Base-by-base conservation (phyloP, 805 yeast species). In the Candida cerambycidarum region DNA sequence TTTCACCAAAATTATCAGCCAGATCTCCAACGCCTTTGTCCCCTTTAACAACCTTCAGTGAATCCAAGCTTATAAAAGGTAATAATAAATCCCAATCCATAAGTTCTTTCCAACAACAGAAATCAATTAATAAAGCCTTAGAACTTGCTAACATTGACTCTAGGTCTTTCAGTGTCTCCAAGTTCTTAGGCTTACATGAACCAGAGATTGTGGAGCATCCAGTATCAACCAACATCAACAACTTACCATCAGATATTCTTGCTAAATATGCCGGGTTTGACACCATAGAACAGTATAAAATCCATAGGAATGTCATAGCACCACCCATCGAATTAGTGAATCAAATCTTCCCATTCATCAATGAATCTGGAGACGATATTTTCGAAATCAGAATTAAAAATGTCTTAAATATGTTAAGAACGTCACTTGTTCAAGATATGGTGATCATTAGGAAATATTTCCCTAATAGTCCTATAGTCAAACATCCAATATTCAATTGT, bases 371-470 rank as follows among this genome's bases (percentile, higher is more conserved):
- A 3, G 24, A 21, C 2, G 53, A 50, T 14, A 43, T 29, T 11
- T 37, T 41, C 18, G 41, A 45, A 28, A 34, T 47, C 12, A 40
- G 47, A 36, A 37, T 50, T 17, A 51, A 48, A 15, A 43, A 45
- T 5, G 48, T 61, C 25, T 45, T 54, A 25, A 18, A 39, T 4
- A 42, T 52, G 45, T 50, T 63, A 16, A 44, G 67, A 29, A 43
- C 51, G 14, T 43, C 51, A 27, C 47, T 63, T 30, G 49, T 58
- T 29, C 68, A 63, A 49, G 68, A 63, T 38, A 61, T 63, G 67
- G 61, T 58, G 7, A 43, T 56, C 5, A 33, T 63, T 2, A 50
- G 50, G 32, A 38, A 36, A 14, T 38, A 42, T 17, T 59, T 54
- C 41, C 66, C 65, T 4, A 38, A 46, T 4, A 58, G 57, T 36